phyloP scores from a whole-genome alignment of 192 early-diverging fungal genomes.

The Gigaspora rosea region DNA sequence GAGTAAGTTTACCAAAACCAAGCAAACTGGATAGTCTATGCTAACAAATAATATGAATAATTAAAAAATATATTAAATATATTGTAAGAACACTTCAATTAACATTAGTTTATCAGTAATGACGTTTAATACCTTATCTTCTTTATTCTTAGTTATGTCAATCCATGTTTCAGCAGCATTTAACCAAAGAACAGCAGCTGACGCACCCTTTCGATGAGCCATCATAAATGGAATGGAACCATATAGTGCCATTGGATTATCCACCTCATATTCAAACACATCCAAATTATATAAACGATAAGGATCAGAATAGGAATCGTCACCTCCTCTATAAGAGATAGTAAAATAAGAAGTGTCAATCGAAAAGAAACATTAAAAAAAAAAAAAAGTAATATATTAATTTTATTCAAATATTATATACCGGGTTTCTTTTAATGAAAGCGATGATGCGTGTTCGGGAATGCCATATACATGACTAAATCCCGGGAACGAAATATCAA shows the following conservation, averaged over 20 bases:
- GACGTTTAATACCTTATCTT: conserved; percentile 34
- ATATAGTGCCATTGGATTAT: conserved; percentile 97
- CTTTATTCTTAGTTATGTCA: conserved; percentile 77
- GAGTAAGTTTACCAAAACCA: conserved; percentile 36
- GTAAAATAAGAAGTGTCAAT: background rate
- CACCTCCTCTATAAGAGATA: conserved; percentile 51
- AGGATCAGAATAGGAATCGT: conserved; percentile 80
- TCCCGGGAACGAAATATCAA: conserved; percentile 90
- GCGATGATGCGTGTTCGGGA: conserved; percentile 89
- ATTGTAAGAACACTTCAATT: background rate
- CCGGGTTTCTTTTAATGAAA: conserved; percentile 87
- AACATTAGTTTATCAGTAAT: background rate
- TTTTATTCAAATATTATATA: conserved; percentile 33
- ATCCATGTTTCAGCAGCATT: conserved; percentile 99
- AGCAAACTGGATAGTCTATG: conserved; percentile 30
- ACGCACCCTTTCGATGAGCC: conserved; percentile 74
- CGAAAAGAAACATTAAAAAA: background rate
- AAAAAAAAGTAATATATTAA: too few relatives aligned
- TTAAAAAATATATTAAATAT: background rate
- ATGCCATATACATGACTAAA: conserved; percentile 92
- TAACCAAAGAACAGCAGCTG: conserved; percentile 86
- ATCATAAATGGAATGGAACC: conserved; percentile 94
- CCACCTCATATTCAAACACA: conserved; percentile 95
- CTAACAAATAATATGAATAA: background rate
- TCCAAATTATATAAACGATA: conserved; percentile 98